Evolutionary conservation across 2,329 filamentous ascomycete species (phyloP).

Genomic region (Cercospora nicotianae): DNA sequence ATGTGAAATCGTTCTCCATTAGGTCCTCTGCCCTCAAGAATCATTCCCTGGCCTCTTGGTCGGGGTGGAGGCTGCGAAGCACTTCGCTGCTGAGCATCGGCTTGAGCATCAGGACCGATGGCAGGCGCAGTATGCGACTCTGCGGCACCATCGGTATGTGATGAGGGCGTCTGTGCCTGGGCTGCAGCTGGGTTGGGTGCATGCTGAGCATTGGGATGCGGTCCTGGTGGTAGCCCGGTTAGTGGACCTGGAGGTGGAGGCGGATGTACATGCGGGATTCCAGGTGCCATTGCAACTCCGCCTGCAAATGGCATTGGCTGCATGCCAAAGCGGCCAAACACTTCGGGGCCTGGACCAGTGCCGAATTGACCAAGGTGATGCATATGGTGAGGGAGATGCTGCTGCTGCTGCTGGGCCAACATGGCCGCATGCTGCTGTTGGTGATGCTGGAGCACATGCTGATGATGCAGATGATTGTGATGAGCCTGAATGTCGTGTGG

Average conservation of each 20-base stretch:
- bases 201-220: not conserved
- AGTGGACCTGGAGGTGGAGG: not conserved
- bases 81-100: conserved; percentile 11
- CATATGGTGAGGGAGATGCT: conserved; percentile 19
- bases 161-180: not conserved
- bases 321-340: conserved; percentile 18
- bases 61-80: conserved; percentile 22
- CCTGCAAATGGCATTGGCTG: conserved; percentile 16
- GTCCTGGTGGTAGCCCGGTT: too few species aligned
- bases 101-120: not conserved
- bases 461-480: conserved; percentile 6
- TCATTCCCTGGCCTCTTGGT: conserved; percentile 24
- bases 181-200: not conserved
- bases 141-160: conserved; percentile 3
- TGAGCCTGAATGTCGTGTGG: conserved; percentile 4
- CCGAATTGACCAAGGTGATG: not conserved
- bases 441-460: conserved; percentile 13
- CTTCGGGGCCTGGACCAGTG: not conserved
- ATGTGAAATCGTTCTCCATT: conserved; percentile 36
- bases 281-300: not conserved
- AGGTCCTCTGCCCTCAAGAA: conserved; percentile 33
- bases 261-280: not conserved
- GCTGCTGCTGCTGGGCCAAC: conserved; percentile 11
- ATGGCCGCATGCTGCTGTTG: conserved; percentile 13
- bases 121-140: conserved; percentile 1